Conservation (phyloP, 768 basidiomycete genomes). For the Amanita molliuscula region DNA sequence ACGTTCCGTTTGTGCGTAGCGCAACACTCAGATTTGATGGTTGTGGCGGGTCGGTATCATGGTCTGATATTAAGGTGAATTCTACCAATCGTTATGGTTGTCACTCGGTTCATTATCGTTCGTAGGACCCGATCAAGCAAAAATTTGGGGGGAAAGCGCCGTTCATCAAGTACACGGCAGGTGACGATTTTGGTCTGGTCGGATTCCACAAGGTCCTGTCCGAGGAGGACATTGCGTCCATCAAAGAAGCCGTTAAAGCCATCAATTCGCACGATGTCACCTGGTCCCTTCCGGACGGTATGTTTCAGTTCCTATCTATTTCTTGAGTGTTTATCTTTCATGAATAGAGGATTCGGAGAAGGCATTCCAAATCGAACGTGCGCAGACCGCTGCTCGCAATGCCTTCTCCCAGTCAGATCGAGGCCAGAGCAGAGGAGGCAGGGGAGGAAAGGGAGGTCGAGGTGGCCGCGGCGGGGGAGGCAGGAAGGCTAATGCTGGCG, state of each 20-base stretch:
- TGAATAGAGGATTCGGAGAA: constrained; percentile 60
- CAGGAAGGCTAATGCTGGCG: constrained; percentile 43
- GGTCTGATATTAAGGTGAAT: constrained; percentile 40
- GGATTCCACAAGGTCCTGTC: constrained; percentile 57
- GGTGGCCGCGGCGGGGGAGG: constrained; percentile 33
- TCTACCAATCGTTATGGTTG: not conserved
- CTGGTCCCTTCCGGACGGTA: constrained; percentile 58
- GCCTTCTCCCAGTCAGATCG: constrained; percentile 24
- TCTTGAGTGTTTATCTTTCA: constrained; percentile 1
- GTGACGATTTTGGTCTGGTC: constrained; percentile 39
- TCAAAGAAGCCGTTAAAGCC: constrained; percentile 55
- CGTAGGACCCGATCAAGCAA: constrained; percentile 36
- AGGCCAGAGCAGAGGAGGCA: constrained; percentile 15
- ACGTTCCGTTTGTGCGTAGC: constrained; percentile 42
- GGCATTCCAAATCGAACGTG: constrained; percentile 65
- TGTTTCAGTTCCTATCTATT: not conserved
- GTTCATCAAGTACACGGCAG: constrained; percentile 39
- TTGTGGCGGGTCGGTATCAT: constrained; percentile 37
- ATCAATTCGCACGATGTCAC: constrained; percentile 55
- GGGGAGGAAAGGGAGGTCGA: constrained; percentile 20
- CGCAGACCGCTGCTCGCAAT: constrained; percentile 52
- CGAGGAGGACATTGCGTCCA: constrained; percentile 62
- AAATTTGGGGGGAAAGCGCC: constrained; percentile 39
- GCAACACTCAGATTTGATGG: constrained; percentile 52
- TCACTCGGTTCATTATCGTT: not conserved